A percentile compares a stretch with the other conserved stretches of the same genome.
Conservation (phyloP, 140 eudicot species). For the Anethum foeniculum region DNA sequence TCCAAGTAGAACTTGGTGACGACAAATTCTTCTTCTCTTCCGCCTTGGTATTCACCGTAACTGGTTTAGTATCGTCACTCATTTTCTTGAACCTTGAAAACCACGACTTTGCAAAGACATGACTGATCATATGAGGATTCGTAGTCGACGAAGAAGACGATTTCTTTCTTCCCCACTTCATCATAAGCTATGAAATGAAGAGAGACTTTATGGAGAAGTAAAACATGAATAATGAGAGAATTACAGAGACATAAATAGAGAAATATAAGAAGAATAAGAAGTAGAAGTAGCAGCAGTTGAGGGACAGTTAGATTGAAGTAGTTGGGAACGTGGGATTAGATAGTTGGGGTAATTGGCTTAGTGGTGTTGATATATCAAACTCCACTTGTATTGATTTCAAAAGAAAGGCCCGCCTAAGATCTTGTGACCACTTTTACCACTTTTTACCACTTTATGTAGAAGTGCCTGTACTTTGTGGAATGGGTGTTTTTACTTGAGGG, state of each 20-base stretch:
- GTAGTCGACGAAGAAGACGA: conserved; percentile 16
- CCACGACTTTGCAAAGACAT: conserved; percentile 42
- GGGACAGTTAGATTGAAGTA: conserved; percentile 23
- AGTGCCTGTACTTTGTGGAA: conserved; percentile 22
- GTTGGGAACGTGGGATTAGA: conserved; percentile 20
- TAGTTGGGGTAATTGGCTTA: conserved; percentile 11
- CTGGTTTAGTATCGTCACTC: conserved; percentile 17
- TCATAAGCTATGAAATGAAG: conserved; percentile 15
- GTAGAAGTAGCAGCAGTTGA: conserved; percentile 12
- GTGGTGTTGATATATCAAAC: background rate
- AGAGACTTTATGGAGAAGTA: conserved; percentile 1
- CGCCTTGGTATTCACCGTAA: background rate
- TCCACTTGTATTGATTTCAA: conserved; percentile 31
- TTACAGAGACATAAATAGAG: background rate
- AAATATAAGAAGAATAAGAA: background rate
- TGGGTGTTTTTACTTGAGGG: conserved; percentile 28
- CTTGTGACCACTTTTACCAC: conserved; percentile 63
- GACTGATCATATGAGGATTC: conserved; percentile 16
- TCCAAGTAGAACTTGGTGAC: conserved; percentile 9
- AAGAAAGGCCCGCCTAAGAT: conserved; percentile 82
- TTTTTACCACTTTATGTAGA: conserved; percentile 36
- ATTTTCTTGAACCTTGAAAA: conserved; percentile 41
- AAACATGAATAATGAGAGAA: conserved; percentile 6
- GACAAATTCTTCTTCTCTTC: conserved; percentile 14
- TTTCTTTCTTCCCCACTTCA: conserved; percentile 54